phyloP scores from a whole-genome alignment of 1,284 basidiomycete species.

The Boletus sp. region DNA sequence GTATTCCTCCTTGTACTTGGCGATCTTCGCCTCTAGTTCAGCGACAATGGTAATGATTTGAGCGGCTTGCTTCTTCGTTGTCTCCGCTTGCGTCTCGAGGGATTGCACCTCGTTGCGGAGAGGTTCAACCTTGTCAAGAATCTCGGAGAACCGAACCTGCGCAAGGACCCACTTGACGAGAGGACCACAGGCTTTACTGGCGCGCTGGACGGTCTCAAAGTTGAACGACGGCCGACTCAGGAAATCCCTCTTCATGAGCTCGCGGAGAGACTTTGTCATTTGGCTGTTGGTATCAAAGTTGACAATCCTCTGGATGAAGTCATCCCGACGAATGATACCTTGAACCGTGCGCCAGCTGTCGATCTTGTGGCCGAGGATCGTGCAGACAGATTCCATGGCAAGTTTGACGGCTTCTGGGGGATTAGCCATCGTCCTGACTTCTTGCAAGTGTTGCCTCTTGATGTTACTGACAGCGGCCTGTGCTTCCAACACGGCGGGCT shows the following conservation, averaged over 20 bases:
- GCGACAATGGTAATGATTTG: conserved; percentile 91
- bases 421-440: conserved; percentile 98
- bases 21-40: conserved; percentile 92
- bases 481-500: conserved; percentile 95
- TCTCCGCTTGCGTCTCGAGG: conserved; percentile 87
- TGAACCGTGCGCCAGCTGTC: conserved; percentile 98
- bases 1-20: conserved; percentile 95
- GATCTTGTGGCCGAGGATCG: conserved; percentile 94
- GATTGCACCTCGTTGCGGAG: conserved; percentile 94
- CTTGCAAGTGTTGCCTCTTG: conserved; percentile 94
- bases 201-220: conserved; percentile 93
- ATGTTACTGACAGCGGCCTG: conserved; percentile 96
- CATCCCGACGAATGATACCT: conserved; percentile 93
- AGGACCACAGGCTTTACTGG: conserved; percentile 96
- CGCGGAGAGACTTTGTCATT: conserved; percentile 88
- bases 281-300: conserved; percentile 92
- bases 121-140: conserved; percentile 96
- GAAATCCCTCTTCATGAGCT: conserved; percentile 93
- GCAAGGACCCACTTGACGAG: conserved; percentile 98
- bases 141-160: conserved; percentile 96
- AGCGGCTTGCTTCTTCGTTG: conserved; percentile 87
- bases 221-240: conserved; percentile 89
- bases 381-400: conserved; percentile 99
- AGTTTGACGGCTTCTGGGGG: conserved; percentile 97
- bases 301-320: conserved; percentile 96